Percentiles rank a stretch among this genome's conserved stretches.
Evolutionary conservation across 257 asterid genomes (phyloP).

Genomic region (Scutellaria barbata): DNA sequence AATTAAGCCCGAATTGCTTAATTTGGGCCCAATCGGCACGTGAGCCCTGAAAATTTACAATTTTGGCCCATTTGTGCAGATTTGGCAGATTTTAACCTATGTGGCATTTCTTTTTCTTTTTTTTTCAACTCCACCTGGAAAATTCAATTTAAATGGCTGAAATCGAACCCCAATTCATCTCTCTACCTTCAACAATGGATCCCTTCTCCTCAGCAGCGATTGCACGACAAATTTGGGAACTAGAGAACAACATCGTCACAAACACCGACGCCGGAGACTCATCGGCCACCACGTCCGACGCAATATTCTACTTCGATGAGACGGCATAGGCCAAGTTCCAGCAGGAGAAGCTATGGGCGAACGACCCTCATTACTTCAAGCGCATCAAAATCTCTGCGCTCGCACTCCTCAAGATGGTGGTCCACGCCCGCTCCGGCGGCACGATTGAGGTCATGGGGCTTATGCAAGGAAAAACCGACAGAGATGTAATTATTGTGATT

Average conservation of each 20-base stretch:
- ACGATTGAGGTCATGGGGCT: constrained; percentile 98
- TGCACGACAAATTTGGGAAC: constrained; percentile 81
- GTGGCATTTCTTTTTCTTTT: too few species aligned
- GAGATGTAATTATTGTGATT: constrained; percentile 91
- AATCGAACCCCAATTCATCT: constrained; percentile 27
- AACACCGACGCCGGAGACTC: constrained; percentile 47
- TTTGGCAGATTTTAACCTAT: too few species aligned
- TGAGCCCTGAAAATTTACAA: too few species aligned
- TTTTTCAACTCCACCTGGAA: too few species aligned
- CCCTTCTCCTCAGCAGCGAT: constrained; percentile 55
- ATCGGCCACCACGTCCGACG: constrained; percentile 64
- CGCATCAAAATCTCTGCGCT: constrained; percentile 94
- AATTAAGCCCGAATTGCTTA: too few species aligned
- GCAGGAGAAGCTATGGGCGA: constrained; percentile 88
- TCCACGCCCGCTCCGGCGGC: constrained; percentile 99
- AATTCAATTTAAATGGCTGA: too few species aligned
- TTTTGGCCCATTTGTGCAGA: too few species aligned
- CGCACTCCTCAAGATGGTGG: constrained; percentile 98
- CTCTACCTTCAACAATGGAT: constrained; percentile 47
- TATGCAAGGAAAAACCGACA: constrained; percentile 98
- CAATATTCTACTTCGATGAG: constrained; percentile 88
- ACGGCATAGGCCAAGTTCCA: constrained; percentile 76
- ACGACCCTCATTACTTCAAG: constrained; percentile 95
- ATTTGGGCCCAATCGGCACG: too few species aligned
- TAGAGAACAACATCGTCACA: constrained; percentile 65